phyloP scores from a whole-genome alignment of 1,284 basidiomycete species.

The Ceratobasidium sp. region DNA sequence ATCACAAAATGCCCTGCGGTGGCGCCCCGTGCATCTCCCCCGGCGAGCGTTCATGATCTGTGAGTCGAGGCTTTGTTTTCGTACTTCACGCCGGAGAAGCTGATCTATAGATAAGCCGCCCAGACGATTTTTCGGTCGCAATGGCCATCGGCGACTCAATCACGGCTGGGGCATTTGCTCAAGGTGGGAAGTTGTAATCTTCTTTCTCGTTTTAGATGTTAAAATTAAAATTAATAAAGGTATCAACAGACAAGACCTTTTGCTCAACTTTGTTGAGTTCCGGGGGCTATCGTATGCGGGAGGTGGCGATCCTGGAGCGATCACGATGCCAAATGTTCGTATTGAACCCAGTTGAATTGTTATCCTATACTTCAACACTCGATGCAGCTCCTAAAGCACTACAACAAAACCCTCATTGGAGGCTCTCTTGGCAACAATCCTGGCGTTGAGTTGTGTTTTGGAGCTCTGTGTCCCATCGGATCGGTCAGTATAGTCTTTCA shows the following conservation, averaged over 20 bases:
- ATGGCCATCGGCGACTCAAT: conserved; percentile 61
- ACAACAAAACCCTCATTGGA: conserved; percentile 45
- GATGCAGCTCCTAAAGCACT: conserved; percentile 49
- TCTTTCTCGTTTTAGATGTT: background rate
- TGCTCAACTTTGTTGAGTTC: conserved; percentile 55
- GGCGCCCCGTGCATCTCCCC: conserved; percentile 30
- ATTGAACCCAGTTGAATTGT: background rate
- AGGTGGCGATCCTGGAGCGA: conserved; percentile 55
- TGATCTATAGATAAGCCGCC: conserved; percentile 51
- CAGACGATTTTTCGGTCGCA: conserved; percentile 58
- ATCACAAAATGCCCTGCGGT: conserved; percentile 46
- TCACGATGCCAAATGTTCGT: conserved; percentile 56
- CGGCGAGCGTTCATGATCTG: conserved; percentile 47
- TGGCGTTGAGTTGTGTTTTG: conserved; percentile 49
- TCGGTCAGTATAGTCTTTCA: conserved; percentile 6
- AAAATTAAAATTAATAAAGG: too few relatives aligned
- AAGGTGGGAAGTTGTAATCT: conserved; percentile 47
- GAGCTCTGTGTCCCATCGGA: conserved; percentile 44
- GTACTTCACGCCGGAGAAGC: too few relatives aligned
- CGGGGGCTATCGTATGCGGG: conserved; percentile 58
- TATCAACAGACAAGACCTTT: conserved; percentile 36
- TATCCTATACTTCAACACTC: background rate
- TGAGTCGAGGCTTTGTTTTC: conserved; percentile 18
- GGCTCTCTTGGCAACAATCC: conserved; percentile 47
- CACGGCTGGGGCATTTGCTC: conserved; percentile 58